phyloP scores from a whole-genome alignment of 768 basidiomycete species.

The Boletus huronensis region DNA sequence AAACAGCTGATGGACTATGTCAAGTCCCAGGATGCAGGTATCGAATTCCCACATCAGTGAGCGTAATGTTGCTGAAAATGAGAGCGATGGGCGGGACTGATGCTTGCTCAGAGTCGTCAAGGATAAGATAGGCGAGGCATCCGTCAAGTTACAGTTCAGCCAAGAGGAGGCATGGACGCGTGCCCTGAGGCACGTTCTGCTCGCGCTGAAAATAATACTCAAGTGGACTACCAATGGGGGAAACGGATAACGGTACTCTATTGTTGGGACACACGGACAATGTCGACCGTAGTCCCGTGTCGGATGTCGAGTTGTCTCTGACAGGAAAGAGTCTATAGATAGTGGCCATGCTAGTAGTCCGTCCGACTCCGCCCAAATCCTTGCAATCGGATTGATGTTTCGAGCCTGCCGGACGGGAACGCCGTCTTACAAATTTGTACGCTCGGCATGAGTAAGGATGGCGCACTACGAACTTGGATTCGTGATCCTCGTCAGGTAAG shows the following conservation, averaged over 20 bases:
- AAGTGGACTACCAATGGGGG: constrained; percentile 82
- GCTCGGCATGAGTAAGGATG: constrained; percentile 14
- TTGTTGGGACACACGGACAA: not conserved
- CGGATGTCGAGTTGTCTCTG: not conserved
- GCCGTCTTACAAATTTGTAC: constrained; percentile 25
- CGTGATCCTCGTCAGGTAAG: not conserved
- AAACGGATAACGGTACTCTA: constrained; percentile 37
- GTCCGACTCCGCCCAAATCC: too few species aligned
- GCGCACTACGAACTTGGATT: not conserved
- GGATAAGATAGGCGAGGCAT: constrained; percentile 95
- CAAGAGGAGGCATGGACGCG: constrained; percentile 97
- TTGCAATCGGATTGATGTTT: too few species aligned
- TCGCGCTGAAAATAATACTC: constrained; percentile 83
- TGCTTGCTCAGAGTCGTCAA: constrained; percentile 63
- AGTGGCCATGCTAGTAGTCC: too few species aligned
- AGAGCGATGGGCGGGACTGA: not conserved
- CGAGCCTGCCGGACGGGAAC: not conserved
- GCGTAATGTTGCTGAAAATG: constrained; percentile 31
- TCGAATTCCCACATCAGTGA: constrained; percentile 87
- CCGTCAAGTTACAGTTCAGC: constrained; percentile 90
- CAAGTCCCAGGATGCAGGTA: constrained; percentile 60
- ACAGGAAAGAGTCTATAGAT: not conserved
- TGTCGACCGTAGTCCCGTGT: not conserved
- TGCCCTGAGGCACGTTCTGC: constrained; percentile 84
- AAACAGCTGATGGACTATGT: constrained; percentile 89